Base-by-base conservation (phyloP, 108 stramenopile species). In the Conticribra guillardii region DNA sequence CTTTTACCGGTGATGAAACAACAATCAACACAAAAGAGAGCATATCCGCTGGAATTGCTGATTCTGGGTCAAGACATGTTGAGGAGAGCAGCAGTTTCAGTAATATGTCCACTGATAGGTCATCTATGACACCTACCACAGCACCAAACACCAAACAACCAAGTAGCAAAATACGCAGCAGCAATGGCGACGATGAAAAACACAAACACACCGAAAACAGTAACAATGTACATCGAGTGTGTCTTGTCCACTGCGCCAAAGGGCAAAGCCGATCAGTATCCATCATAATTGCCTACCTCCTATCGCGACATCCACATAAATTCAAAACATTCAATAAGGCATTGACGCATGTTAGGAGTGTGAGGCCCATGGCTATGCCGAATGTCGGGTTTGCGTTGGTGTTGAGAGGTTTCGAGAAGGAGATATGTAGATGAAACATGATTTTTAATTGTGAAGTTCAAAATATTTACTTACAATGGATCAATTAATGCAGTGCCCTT, bases 161-260 rank as follows among this genome's bases (percentile, higher is more conserved):
- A 23, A 7, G 26, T 54, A 15, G 14, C 23, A 44, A 22, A 3
- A 18, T 2, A 52, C 50, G 0, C 4, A 49, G 31, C 8, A 8
- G 19, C 31, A 61, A 72, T 60, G 5, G 8, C 24, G 51, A 60
- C 16, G 32, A 52, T 16, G 4, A 11, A 9, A 51, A 51, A 51
- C 50, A 51, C 8, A 21, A 15, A 4, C 17, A 51, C 21, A n/a
- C n/a, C n/a, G 41, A 46, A 3, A 51, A 53, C 21, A 21, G 8
- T 41, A 16, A 23, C 17, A 56, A 52, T 58, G 19, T 28, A n/a
- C 29, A 32, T 24, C 58, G 70, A 71, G 66, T 79, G 41, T 79
- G 77, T 61, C 70, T 79, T 1, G 70, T 79, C 3, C 77, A 79
- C 44, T 79, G 77, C 28, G 69, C 69, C 52, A 79, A 41, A 49